phyloP scores from a whole-genome alignment of 83 land plant genomes.

The Picea mariana region DNA sequence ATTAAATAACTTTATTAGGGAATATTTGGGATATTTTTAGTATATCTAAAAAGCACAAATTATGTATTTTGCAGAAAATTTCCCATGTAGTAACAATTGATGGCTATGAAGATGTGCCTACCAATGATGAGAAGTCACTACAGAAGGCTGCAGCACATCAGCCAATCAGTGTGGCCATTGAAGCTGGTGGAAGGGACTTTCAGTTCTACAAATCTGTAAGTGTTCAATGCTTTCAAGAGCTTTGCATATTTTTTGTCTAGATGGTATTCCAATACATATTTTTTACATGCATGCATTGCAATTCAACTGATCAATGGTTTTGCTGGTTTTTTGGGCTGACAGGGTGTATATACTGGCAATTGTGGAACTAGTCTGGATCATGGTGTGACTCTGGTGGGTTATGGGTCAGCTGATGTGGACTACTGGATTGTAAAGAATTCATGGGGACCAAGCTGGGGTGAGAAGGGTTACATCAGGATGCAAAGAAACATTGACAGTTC shows the following conservation, averaged over 20 bases:
- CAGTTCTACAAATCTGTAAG: slow-evolving; percentile 24
- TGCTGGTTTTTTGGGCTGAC: too few relatives aligned
- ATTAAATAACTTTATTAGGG: too few relatives aligned
- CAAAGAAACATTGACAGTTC: slow-evolving; percentile 14
- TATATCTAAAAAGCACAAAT: too few relatives aligned
- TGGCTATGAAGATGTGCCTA: slow-evolving; percentile 50
- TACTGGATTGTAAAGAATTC: slow-evolving; percentile 63
- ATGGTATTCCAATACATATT: too few relatives aligned
- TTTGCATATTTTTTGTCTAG: too few relatives aligned
- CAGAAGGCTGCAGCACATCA: slow-evolving; percentile 65
- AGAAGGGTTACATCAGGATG: slow-evolving; percentile 38
- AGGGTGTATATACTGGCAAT: slow-evolving; percentile 39
- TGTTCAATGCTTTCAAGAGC: too few relatives aligned
- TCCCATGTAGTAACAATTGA: slow-evolving; percentile 45
- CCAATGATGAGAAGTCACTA: slow-evolving; percentile 42
- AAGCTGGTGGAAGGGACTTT: slow-evolving; percentile 34
- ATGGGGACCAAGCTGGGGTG: slow-evolving; percentile 56
- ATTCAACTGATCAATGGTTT: too few relatives aligned
- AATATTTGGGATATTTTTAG: too few relatives aligned
- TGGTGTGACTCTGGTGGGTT: slow-evolving; percentile 47
- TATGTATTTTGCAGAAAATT: slow-evolving; percentile 28
- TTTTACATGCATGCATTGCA: too few relatives aligned
- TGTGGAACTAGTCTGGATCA: slow-evolving; percentile 53
- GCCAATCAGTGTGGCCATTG: slow-evolving; percentile 65
- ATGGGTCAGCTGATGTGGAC: slow-evolving; percentile 26